phyloP scores from a whole-genome alignment of 2,329 filamentous ascomycete genomes.

The Hypoxylon rubiginosum region DNA sequence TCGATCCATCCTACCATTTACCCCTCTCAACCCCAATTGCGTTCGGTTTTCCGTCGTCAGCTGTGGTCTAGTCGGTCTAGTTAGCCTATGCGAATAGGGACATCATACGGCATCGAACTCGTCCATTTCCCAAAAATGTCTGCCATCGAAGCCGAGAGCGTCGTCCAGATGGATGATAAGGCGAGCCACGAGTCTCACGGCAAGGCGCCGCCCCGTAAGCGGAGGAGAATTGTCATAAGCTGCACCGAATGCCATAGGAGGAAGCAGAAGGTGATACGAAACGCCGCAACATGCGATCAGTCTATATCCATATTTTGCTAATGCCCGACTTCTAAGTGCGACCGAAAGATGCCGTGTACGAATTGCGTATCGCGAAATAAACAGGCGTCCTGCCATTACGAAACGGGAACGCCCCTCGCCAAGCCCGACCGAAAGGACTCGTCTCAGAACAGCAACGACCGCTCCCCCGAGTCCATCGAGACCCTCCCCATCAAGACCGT shows the following conservation, averaged over 20 bases:
- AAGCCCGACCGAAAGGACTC: constrained; percentile 53
- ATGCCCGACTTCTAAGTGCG: constrained; percentile 61
- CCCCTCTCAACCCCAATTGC: constrained; percentile 30
- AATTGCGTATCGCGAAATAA: constrained; percentile 72
- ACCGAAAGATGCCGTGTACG: constrained; percentile 70
- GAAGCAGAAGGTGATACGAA: constrained; percentile 66
- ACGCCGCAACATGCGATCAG: constrained; percentile 1
- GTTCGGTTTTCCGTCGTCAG: constrained; percentile 9
- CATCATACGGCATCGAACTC: constrained; percentile 17
- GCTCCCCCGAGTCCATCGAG: constrained; percentile 46
- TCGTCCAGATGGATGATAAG: constrained; percentile 41
- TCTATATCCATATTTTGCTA: constrained; percentile 22
- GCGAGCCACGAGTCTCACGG: constrained; percentile 25
- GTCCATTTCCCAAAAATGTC: constrained; percentile 39
- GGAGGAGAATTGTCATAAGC: constrained; percentile 71
- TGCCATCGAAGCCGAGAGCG: constrained; percentile 39
- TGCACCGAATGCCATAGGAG: constrained; percentile 75
- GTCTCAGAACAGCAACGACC: constrained; percentile 39
- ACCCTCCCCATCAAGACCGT: constrained; percentile 59
- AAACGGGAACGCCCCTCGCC: constrained; percentile 62
- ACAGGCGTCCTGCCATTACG: constrained; percentile 68
- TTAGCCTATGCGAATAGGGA: neutral
- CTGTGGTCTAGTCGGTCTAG: neutral
- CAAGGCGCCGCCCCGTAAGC: constrained; percentile 65
- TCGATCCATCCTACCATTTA: constrained; percentile 12